Conservation (phyloP, 768 basidiomycete genomes). For the Strobilomyces confusus region DNA sequence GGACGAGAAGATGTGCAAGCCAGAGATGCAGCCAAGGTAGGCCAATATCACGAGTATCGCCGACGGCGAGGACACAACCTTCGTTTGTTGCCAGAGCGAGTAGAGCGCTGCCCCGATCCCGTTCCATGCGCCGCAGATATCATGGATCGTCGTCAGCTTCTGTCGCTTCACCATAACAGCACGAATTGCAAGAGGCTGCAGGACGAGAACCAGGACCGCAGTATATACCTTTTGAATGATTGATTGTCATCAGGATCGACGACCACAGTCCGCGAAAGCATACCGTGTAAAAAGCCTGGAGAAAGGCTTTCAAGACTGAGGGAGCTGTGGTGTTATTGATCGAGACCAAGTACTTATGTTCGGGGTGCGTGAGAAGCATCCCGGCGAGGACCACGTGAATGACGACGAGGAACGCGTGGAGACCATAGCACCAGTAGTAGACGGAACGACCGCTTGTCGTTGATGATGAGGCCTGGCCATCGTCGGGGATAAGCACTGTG, state of each 20-base stretch:
- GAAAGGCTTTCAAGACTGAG: not conserved
- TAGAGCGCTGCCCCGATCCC: not conserved
- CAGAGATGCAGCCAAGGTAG: not conserved
- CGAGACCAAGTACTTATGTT: not conserved
- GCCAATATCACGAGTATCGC: not conserved
- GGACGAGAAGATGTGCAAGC: not conserved
- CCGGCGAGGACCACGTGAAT: not conserved
- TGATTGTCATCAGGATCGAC: too few relatives aligned
- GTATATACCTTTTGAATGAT: not conserved
- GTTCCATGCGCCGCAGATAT: not conserved
- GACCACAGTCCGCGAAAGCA: not conserved
- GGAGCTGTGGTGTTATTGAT: not conserved
- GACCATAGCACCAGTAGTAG: not conserved
- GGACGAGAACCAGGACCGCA: not conserved
- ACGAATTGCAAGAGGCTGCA: not conserved
- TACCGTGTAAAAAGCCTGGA: constrained; percentile 3
- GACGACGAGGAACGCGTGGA: not conserved
- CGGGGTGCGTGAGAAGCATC: not conserved
- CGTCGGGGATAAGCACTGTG: too few relatives aligned
- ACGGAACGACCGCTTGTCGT: not conserved
- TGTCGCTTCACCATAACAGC: not conserved
- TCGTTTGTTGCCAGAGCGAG: not conserved
- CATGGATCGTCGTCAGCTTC: not conserved
- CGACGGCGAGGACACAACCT: not conserved
- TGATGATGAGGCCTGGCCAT: too few relatives aligned